Base-by-base conservation (phyloP, 305 asterid genomes). In the Solanum hybrid region DNA sequence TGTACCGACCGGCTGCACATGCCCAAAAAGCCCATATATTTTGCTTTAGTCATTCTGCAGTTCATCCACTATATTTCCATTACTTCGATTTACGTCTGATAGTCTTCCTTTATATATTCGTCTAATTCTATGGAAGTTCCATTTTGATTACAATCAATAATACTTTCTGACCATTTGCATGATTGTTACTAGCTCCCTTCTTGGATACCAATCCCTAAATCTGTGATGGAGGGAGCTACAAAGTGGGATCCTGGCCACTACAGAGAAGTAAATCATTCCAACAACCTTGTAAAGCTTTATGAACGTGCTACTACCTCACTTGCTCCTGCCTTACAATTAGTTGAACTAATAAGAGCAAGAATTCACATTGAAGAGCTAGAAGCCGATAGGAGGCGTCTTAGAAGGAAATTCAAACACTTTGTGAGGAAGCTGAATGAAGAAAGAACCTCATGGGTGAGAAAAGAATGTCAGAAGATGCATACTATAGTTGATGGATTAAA, bases 241-340 rank as follows among this genome's bases (percentile, higher is more conserved):
- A 93, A 91, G 90, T 94, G 95, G 97, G 93, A 94, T 73, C 91
- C 24, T 60, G 80, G 84, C 88, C 7, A 27, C 88, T 84, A 64
- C 31, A 45, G 17, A 11, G 90, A 90, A 77, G 85, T 29, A 75
- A 38, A 78, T 82, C 91, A 85, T 78, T 90, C 91, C 40, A 78
- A 13, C 34, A 56, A 88, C 88, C 60, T 79, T 32, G 71, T 24
- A 37, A 91, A 73, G 87, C 89, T 19, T 45, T 45, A 32, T 12
- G 34, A 75, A 27, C 75, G 85, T 81, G 85, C 88, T 29, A 76
- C 89, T 6, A 34, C 76, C 72, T 87, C 93, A n/a, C 80, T 88
- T 88, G 91, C 91, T 86, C 84, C 91, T 78, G 85, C 90, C 12
- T 87, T 91, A 89, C 91, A 91, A 60, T 60, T 60, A 86, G 82